These are phyloP conservation scores for Hygrophorus russula DNA, from an alignment of 768 basidiomycete genomes.

Conservation along the genomic window DNA sequence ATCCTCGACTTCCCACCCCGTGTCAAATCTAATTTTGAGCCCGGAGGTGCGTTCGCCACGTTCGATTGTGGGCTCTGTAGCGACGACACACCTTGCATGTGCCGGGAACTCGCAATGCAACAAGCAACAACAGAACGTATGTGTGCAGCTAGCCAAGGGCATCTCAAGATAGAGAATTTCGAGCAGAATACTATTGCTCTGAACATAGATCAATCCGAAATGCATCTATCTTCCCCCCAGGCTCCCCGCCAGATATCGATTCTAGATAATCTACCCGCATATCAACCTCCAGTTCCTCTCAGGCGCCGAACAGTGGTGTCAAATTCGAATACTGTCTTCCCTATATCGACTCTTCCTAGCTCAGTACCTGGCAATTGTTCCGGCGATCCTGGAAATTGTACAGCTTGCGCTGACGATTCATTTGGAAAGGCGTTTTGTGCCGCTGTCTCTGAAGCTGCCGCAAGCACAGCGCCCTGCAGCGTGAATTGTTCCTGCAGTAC, in stretches of 20 bases:
- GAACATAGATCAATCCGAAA: constrained; percentile 15
- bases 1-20: constrained; percentile 21
- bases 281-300: constrained; percentile 75
- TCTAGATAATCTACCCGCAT: constrained; percentile 67
- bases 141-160: constrained; percentile 8
- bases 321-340: constrained; percentile 41
- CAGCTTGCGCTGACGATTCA: constrained; percentile 74
- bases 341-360: constrained; percentile 25
- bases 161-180: constrained; percentile 15
- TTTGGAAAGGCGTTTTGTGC: constrained; percentile 86
- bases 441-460: constrained; percentile 55
- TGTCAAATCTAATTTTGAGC: constrained; percentile 17
- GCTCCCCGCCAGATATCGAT: constrained; percentile 35
- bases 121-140: constrained; percentile 21
- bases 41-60: constrained; percentile 23
- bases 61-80: constrained; percentile 72
- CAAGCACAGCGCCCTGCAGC: constrained; percentile 40
- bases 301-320: constrained; percentile 38
- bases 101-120: constrained; percentile 53
- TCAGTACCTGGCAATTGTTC: constrained; percentile 43
- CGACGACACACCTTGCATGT: constrained; percentile 62
- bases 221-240: constrained; percentile 14
- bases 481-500: constrained; percentile 38
- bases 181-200: constrained; percentile 13
- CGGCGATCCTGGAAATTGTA: constrained; percentile 79